phyloP scores from a whole-genome alignment of 352 stramenopile species.

The Pythium rhizo-oryzae region DNA sequence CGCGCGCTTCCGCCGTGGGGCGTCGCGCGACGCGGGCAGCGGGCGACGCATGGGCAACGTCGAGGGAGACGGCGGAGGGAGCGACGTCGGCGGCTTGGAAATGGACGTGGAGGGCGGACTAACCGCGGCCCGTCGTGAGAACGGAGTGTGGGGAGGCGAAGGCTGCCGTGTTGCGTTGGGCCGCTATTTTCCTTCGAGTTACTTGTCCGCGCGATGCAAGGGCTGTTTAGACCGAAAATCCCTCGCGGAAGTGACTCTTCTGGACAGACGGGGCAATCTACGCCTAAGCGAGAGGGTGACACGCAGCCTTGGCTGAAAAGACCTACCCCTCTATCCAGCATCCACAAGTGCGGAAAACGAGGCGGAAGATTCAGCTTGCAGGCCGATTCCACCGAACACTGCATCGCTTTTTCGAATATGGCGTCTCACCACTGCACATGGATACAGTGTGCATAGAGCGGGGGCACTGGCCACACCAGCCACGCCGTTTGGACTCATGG shows the following conservation, averaged over 20 bases:
- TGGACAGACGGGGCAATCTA: neutral
- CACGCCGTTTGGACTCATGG: neutral
- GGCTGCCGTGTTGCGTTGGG: neutral
- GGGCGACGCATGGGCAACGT: neutral
- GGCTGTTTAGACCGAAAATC: no score
- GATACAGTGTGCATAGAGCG: slow-evolving; percentile 18
- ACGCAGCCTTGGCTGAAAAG: slow-evolving; percentile 3
- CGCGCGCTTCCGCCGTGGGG: neutral
- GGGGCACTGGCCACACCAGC: slow-evolving; percentile 13
- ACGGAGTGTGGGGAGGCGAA: neutral
- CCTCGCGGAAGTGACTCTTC: neutral
- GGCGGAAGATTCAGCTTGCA: neutral
- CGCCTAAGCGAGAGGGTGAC: neutral
- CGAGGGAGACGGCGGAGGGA: neutral
- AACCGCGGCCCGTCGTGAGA: no score
- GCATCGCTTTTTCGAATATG: slow-evolving; percentile 9
- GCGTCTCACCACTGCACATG: slow-evolving; percentile 6
- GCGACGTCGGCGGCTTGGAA: no score
- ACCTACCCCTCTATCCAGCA: slow-evolving; percentile 22
- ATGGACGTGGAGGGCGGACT: no score
- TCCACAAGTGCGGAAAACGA: neutral
- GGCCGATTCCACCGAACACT: neutral
- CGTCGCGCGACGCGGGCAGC: neutral
- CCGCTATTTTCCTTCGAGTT: neutral
- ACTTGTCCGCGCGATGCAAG: neutral